These are phyloP conservation scores for Vitis rupestris DNA, from an alignment of 164 flowering plant species.

Conservation along the genomic window DNA sequence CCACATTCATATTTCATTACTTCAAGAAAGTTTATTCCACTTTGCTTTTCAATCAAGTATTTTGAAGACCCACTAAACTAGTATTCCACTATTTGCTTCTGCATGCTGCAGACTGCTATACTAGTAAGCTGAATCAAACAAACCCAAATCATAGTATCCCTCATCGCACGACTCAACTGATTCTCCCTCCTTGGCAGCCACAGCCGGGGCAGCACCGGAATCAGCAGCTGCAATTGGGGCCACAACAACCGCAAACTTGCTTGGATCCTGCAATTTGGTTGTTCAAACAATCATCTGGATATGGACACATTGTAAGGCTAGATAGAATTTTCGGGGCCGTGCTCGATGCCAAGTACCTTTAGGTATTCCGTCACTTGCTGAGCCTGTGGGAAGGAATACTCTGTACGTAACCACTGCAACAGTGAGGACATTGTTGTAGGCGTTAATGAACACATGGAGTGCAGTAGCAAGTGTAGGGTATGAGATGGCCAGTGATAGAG, in stretches of 20 bases:
- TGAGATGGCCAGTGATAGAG: slow-evolving; percentile 50
- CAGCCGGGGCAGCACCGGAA: slow-evolving; percentile 20
- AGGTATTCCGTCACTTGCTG: slow-evolving; percentile 60
- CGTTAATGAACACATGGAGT: slow-evolving; percentile 71
- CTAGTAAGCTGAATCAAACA: slow-evolving; percentile 26
- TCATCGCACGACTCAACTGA: slow-evolving; percentile 49
- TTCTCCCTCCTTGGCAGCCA: slow-evolving; percentile 46
- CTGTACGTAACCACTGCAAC: slow-evolving; percentile 58
- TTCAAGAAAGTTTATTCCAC: too few relatives aligned
- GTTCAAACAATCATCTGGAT: not conserved
- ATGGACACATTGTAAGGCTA: not conserved
- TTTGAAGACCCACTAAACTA: too few relatives aligned
- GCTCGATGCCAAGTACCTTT: slow-evolving; percentile 18
- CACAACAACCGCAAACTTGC: slow-evolving; percentile 59
- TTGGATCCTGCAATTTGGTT: slow-evolving; percentile 51
- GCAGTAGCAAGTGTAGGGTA: slow-evolving; percentile 74
- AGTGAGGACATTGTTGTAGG: slow-evolving; percentile 61
- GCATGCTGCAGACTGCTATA: not conserved
- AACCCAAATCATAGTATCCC: slow-evolving; percentile 21
- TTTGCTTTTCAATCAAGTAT: too few relatives aligned
- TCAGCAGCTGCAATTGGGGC: slow-evolving; percentile 31
- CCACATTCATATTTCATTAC: too few relatives aligned
- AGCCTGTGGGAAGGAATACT: slow-evolving; percentile 65
- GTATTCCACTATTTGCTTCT: too few relatives aligned
- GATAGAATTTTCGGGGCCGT: too few relatives aligned